These are phyloP conservation scores for Psilocybe tampanensis DNA, from an alignment of 768 basidiomycete species.

Conservation along the genomic window DNA sequence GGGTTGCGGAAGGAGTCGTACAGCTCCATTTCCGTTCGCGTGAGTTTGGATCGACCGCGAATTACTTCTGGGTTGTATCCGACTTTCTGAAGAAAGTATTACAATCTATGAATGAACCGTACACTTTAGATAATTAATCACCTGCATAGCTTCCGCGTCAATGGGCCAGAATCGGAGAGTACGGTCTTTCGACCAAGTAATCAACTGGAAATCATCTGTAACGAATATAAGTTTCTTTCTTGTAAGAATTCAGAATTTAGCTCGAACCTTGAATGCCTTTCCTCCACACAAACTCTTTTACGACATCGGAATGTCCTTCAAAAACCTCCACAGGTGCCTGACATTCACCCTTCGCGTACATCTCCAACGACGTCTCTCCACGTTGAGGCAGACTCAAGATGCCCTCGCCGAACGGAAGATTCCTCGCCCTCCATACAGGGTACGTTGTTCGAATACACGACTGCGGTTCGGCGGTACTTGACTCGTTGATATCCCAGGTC, in stretches of 20 bases:
- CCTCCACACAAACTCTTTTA: constrained; percentile 98
- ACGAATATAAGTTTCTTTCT: too few relatives aligned
- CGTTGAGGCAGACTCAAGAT: constrained; percentile 88
- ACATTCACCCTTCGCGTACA: constrained; percentile 58
- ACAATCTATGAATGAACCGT: not conserved
- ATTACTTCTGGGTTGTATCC: constrained; percentile 39
- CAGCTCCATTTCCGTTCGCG: constrained; percentile 19
- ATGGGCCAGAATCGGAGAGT: constrained; percentile 93
- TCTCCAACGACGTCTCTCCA: constrained; percentile 80
- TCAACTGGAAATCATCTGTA: constrained; percentile 63
- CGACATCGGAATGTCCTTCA: constrained; percentile 89
- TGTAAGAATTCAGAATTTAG: not conserved
- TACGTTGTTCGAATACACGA: constrained; percentile 72
- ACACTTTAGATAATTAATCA: constrained; percentile 18
- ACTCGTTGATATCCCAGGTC: constrained; percentile 70
- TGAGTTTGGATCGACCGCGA: constrained; percentile 32
- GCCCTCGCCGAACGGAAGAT: constrained; percentile 91
- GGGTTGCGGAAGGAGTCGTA: constrained; percentile 58
- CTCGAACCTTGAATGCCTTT: constrained; percentile 56
- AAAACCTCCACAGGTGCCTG: constrained; percentile 69
- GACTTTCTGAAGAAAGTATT: constrained; percentile 44
- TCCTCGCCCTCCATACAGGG: constrained; percentile 93
- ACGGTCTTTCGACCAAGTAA: constrained; percentile 84
- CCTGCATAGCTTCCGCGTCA: constrained; percentile 69
- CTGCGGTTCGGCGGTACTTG: constrained; percentile 37